Percentiles rank a stretch among this genome's conserved stretches.
Evolutionary conservation across 441 rosid species (phyloP).

Genomic region (Macaranga tanarius): DNA sequence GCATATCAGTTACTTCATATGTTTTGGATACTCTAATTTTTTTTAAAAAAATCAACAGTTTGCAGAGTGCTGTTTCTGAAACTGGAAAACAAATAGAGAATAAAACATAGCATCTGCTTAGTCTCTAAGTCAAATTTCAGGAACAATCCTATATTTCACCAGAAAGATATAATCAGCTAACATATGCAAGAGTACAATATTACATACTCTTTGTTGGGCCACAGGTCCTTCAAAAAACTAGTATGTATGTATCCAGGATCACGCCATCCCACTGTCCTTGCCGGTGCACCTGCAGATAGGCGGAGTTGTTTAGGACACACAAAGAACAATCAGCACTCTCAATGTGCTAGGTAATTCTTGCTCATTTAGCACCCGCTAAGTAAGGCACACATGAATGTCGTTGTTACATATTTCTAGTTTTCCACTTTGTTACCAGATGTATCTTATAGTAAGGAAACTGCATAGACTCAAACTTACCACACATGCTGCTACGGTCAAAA

Average conservation of each 20-base stretch:
- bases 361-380: no score
- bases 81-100: no score
- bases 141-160: no score
- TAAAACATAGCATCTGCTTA: no score
- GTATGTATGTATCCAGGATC: constrained; percentile 92
- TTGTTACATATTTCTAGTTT: background rate
- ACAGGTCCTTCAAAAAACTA: constrained; percentile 65
- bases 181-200: background rate
- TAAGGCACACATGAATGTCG: no score
- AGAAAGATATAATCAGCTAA: no score
- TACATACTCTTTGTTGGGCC: constrained; percentile 68
- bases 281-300: constrained; percentile 57
- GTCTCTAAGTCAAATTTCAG: no score
- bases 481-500: constrained; percentile 59
- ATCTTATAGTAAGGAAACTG: background rate
- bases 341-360: no score
- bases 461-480: constrained; percentile 46
- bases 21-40: no score
- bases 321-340: background rate
- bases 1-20: no score
- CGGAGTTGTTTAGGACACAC: background rate
- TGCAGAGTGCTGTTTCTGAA: no score
- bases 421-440: background rate
- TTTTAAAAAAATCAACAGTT: no score
- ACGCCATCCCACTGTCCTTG: constrained; percentile 93